Percentiles rank a stretch among this genome's conserved stretches.
These are phyloP conservation scores for Pelagomonas calceolata DNA, from an alignment of 108 stramenopile species.

Conservation along the genomic window DNA sequence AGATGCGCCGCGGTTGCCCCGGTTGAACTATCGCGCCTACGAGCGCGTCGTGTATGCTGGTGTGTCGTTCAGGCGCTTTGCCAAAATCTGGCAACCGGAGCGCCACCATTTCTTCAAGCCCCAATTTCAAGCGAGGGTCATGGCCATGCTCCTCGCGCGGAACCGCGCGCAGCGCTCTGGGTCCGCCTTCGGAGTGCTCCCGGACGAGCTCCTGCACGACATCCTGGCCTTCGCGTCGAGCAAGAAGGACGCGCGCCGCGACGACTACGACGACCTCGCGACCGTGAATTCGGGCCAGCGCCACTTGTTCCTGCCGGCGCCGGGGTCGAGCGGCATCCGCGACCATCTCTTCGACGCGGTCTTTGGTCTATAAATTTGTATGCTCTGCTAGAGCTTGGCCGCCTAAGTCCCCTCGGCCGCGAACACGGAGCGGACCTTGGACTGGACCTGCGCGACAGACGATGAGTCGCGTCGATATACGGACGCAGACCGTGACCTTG, in stretches of 20 bases:
- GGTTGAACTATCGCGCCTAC: background rate
- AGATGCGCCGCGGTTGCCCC: background rate
- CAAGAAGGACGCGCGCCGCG: background rate
- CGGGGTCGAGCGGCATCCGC: background rate
- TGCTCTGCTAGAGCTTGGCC: no score
- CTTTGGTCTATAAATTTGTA: background rate
- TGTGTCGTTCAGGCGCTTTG: background rate
- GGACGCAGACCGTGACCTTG: no score
- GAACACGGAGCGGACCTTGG: no score
- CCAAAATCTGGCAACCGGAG: background rate
- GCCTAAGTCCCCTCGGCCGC: no score
- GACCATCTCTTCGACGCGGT: background rate
- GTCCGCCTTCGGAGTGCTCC: background rate
- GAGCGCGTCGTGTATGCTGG: background rate
- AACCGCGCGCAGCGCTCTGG: background rate
- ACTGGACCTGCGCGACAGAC: no score
- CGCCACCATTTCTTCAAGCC: background rate
- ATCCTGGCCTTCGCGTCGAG: background rate
- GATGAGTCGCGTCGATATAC: no score
- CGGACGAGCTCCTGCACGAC: background rate
- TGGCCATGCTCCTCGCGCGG: background rate
- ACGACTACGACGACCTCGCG: background rate
- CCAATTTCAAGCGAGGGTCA: background rate
- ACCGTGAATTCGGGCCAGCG: background rate
- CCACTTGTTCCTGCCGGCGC: background rate